Percentiles rank a stretch among this genome's conserved stretches.
Conservation (phyloP, 805 yeast genomes). For the Starmerella powellii region DNA sequence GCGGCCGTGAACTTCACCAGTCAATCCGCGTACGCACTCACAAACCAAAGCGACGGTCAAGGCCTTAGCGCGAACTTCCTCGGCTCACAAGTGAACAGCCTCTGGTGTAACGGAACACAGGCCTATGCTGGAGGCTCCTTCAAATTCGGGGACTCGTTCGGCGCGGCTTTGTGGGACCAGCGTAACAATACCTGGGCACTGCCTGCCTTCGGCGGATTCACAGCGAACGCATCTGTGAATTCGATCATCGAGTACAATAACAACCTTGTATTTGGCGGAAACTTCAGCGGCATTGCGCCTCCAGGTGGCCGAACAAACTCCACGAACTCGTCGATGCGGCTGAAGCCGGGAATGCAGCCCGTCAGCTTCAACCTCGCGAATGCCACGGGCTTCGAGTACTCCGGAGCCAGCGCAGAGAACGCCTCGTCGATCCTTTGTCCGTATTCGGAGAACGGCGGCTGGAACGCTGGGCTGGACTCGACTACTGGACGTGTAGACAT, state of each 20-base stretch:
- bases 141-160: conserved; percentile 39
- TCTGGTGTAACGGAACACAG: conserved; percentile 39
- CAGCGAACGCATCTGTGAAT: conserved; percentile 43
- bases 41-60: no score
- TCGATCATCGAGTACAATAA: conserved; percentile 42
- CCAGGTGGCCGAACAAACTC: conserved; percentile 7
- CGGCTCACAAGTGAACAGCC: no score
- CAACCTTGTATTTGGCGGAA: conserved; percentile 67
- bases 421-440: conserved; percentile 47
- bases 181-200: conserved; percentile 33
- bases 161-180: conserved; percentile 54
- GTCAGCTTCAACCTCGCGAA: conserved; percentile 15
- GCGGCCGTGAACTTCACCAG: conserved; percentile 9
- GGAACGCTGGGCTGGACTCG: conserved; percentile 17
- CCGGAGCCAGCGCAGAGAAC: conserved; percentile 2
- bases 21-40: background rate
- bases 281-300: conserved; percentile 48
- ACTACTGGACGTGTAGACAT: conserved; percentile 15
- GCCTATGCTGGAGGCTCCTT: conserved; percentile 78
- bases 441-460: conserved; percentile 16
- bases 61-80: no score
- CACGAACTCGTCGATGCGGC: conserved; percentile 1
- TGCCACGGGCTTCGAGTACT: conserved; percentile 12
- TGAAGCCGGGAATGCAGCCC: conserved; percentile 17
- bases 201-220: conserved; percentile 70